Evolutionary conservation across 192 early-diverging fungal genomes (phyloP), one percentile per base, ranked within the genome.

Genomic region (Backusella australiensis): DNA sequence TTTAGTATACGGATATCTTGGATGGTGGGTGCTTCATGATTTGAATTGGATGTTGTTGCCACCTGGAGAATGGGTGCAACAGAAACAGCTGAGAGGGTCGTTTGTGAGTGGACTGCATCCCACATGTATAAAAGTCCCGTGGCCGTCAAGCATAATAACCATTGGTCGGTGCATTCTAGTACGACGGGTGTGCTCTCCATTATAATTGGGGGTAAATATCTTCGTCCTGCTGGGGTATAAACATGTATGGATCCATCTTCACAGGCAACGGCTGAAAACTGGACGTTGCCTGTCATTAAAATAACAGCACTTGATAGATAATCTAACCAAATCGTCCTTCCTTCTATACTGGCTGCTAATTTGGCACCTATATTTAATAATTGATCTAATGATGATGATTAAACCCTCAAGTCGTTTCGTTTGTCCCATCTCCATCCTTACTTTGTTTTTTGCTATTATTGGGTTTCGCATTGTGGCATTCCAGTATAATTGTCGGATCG

Each of bases 121-220:
- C 94, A 96, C 19, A 90, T 83, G 75, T 80, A 87, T 15, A 96
- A 46, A 39, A 87, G 77, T 11, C 93, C 94, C 52, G 82, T 84
- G 15, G 87, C 83, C 23, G 88, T 89, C 29, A 96, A 74, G 46
- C 85, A 87, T 82, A 96, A 83, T n/a, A 95, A 75, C 73, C 86
- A 93, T 23, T 84, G 77, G 8, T 84, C 82, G 19, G 84, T 81
- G 38, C 84, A 88, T 32, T 85, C 79, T 59, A 96, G 69, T 39
- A 88, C 87, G 0, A 91, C 88, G 14, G 86, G 85, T 17, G 92
- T 78, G 6, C 89, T 84, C 35, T 93, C 91, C 21, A 96, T 69
- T 34, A 86, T 65, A 21, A 95, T 82, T 8, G 86, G 83, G 6
- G 95, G 93, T 36, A 93, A 74, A 15, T 94, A 29, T 42, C 92